Evolutionary conservation across 2,329 filamentous ascomycete species (phyloP).

Genomic region (Didymella sp.): DNA sequence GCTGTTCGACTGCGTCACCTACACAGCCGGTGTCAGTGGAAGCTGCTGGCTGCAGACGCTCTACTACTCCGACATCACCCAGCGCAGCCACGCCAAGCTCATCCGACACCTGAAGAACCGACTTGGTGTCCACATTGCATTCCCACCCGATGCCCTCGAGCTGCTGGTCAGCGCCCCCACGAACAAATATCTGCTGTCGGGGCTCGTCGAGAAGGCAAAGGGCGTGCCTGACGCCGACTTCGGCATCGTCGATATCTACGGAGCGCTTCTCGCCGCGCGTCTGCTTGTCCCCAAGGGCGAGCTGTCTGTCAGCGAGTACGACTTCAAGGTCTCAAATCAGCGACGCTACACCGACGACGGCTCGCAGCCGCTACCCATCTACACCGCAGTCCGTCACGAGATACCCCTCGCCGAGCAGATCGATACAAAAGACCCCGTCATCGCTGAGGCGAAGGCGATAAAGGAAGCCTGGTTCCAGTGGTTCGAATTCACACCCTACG

Average conservation of each 20-base stretch:
- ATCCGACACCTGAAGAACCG: conserved; percentile 87
- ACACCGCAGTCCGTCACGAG: conserved; percentile 93
- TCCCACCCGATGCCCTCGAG: conserved; percentile 82
- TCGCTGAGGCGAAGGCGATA: conserved; percentile 55
- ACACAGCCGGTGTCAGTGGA: conserved; percentile 93
- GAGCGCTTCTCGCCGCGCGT: conserved; percentile 81
- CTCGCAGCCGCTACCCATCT: conserved; percentile 87
- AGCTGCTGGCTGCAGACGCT: conserved; percentile 94
- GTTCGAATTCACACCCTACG: conserved; percentile 91
- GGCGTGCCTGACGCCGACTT: conserved; percentile 82
- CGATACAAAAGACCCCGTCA: conserved; percentile 43
- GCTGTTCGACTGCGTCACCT: conserved; percentile 91
- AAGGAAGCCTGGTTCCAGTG: conserved; percentile 93
- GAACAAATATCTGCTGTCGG: conserved; percentile 87
- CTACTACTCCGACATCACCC: conserved; percentile 80
- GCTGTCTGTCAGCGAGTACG: conserved; percentile 73
- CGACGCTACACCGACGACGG: conserved; percentile 76
- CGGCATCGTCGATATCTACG: conserved; percentile 92
- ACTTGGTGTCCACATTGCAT: conserved; percentile 87
- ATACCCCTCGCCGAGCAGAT: conserved; percentile 72
- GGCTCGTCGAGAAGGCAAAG: conserved; percentile 88
- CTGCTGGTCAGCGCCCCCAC: conserved; percentile 87
- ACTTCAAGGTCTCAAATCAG: conserved; percentile 93
- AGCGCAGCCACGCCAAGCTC: conserved; percentile 70
- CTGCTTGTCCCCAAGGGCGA: conserved; percentile 88